Conservation (phyloP, 768 basidiomycete genomes). For the Tylopilus vinaceipallidus region DNA sequence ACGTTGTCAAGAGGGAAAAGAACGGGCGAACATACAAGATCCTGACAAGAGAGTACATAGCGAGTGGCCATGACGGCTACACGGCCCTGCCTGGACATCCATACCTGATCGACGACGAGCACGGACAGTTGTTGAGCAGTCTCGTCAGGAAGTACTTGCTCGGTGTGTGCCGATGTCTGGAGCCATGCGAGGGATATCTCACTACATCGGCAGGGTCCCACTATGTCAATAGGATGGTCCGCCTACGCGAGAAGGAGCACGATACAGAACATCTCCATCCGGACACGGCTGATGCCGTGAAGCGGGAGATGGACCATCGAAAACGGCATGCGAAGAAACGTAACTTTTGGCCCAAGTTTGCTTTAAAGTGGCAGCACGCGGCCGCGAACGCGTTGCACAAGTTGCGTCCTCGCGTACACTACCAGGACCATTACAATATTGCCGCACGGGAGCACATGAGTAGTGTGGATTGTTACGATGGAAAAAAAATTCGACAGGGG, state of each 20-base stretch:
- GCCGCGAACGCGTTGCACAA: slow-evolving; percentile 40
- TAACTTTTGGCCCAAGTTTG: slow-evolving; percentile 26
- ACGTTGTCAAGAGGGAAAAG: slow-evolving; percentile 51
- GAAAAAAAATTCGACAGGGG: slow-evolving; percentile 43
- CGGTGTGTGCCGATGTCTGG: slow-evolving; percentile 41
- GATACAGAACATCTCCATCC: slow-evolving; percentile 37
- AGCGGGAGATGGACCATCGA: slow-evolving; percentile 46
- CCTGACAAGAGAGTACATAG: slow-evolving; percentile 87
- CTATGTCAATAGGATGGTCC: slow-evolving; percentile 66
- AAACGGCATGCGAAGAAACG: slow-evolving; percentile 26
- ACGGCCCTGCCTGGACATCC: slow-evolving; percentile 58
- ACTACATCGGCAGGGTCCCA: slow-evolving; percentile 52
- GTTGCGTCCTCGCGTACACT: slow-evolving; percentile 51
- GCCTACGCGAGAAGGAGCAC: slow-evolving; percentile 30
- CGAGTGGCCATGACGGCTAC: slow-evolving; percentile 82
- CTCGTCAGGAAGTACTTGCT: slow-evolving; percentile 84
- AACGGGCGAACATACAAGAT: slow-evolving; percentile 67
- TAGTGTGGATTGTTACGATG: slow-evolving; percentile 71
- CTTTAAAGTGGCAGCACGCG: slow-evolving; percentile 49
- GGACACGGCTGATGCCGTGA: slow-evolving; percentile 44
- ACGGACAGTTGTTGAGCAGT: slow-evolving; percentile 71
- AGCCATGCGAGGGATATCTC: not conserved
- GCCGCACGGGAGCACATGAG: slow-evolving; percentile 75
- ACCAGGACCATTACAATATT: slow-evolving; percentile 58
- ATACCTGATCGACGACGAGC: slow-evolving; percentile 81